These are phyloP conservation scores for Blastosporella zonata DNA, from an alignment of 1,284 basidiomycete species.

Conservation along the genomic window DNA sequence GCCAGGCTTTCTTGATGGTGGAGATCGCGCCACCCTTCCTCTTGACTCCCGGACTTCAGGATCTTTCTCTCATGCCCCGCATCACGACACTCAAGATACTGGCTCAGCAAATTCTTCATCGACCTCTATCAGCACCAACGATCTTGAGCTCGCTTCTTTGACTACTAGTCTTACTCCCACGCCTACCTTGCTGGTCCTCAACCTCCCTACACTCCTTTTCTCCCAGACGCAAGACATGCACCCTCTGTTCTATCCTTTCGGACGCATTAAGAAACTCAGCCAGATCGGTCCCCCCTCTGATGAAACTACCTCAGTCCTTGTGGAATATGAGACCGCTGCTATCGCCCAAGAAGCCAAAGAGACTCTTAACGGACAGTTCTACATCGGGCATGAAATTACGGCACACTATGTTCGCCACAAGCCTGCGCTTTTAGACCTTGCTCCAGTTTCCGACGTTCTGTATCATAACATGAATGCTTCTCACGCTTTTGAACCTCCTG, in stretches of 20 bases:
- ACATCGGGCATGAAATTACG: slow-evolving; percentile 48
- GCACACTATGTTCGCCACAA: slow-evolving; percentile 42
- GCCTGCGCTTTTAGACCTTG: slow-evolving; percentile 20
- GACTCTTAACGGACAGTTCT: slow-evolving; percentile 55
- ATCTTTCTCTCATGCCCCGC: slow-evolving; percentile 25
- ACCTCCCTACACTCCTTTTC: slow-evolving; percentile 65
- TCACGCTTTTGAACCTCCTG: slow-evolving; percentile 14
- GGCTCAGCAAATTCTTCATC: slow-evolving; percentile 26
- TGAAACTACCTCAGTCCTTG: slow-evolving; percentile 50
- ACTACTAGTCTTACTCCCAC: slow-evolving; percentile 40
- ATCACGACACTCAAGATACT: slow-evolving; percentile 22
- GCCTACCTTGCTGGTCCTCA: slow-evolving; percentile 56
- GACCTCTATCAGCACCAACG: slow-evolving; percentile 27
- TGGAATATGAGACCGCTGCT: slow-evolving; percentile 54
- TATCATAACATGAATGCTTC: slow-evolving; percentile 13
- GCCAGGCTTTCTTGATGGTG: slow-evolving; percentile 74
- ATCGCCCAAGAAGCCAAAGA: slow-evolving; percentile 63
- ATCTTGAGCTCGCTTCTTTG: slow-evolving; percentile 30
- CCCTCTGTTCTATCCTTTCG: slow-evolving; percentile 72
- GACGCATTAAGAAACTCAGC: slow-evolving; percentile 57
- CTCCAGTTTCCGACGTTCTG: slow-evolving; percentile 18
- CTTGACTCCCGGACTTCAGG: slow-evolving; percentile 45
- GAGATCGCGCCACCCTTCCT: slow-evolving; percentile 64
- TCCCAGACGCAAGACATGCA: slow-evolving; percentile 62
- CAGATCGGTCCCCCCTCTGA: slow-evolving; percentile 31